phyloP scores from a whole-genome alignment of 495 filamentous ascomycete species.

The Trichoderma erinaceum region DNA sequence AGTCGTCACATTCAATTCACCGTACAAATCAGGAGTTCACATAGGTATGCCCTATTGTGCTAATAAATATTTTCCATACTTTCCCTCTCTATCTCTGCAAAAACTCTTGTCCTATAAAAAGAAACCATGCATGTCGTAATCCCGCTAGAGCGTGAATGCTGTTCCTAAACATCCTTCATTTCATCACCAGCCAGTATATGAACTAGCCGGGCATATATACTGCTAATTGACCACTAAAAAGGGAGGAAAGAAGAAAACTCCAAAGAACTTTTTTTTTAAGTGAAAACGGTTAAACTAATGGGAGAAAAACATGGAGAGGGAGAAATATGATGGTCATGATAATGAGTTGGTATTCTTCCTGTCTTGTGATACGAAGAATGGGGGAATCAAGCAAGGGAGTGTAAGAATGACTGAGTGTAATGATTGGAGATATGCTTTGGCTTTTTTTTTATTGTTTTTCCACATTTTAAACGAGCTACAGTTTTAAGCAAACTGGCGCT shows the following conservation, averaged over 20 bases:
- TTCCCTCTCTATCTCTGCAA: slow-evolving; percentile 4
- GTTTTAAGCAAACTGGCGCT: slow-evolving; percentile 45
- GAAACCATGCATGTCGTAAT: slow-evolving; percentile 3
- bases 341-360: not conserved
- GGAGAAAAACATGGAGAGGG: not conserved
- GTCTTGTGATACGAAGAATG: not conserved
- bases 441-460: not conserved
- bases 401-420: not conserved
- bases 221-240: slow-evolving; percentile 5
- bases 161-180: not conserved
- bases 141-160: slow-evolving; percentile 13
- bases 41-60: not conserved
- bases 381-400: not conserved
- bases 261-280: not conserved
- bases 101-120: slow-evolving; percentile 4
- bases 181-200: slow-evolving; percentile 1
- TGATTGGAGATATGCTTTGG: not conserved
- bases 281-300: not conserved
- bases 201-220: slow-evolving; percentile 6
- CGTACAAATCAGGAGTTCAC: no score
- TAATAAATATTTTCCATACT: not conserved
- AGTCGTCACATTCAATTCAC: no score
- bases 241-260: slow-evolving; percentile 17
- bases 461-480: not conserved
- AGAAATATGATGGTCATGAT: not conserved